phyloP scores from a whole-genome alignment of 148 eudicot genomes.

The Silene uniflora region DNA sequence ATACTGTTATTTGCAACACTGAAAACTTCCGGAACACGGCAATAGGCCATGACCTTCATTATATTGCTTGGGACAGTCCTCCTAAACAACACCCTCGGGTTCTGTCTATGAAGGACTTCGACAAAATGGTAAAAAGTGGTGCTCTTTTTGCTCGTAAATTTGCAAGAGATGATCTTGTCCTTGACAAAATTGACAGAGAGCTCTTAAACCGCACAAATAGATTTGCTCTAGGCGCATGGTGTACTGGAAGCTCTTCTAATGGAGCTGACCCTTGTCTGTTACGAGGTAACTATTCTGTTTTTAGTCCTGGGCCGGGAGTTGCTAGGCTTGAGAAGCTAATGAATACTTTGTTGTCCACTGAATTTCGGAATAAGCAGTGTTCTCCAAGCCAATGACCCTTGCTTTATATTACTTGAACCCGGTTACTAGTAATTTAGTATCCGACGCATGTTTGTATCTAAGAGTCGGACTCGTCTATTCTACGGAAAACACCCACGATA shows the following conservation, averaged over 20 bases:
- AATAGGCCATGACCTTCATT: slow-evolving; percentile 89
- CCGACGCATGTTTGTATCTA: neutral
- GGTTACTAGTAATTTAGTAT: neutral
- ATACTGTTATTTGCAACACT: slow-evolving; percentile 84
- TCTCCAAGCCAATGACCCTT: slow-evolving; percentile 20
- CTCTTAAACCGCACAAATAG: slow-evolving; percentile 62
- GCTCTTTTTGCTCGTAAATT: slow-evolving; percentile 88
- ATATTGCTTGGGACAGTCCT: slow-evolving; percentile 94
- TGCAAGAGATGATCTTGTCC: slow-evolving; percentile 56
- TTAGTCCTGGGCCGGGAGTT: slow-evolving; percentile 73
- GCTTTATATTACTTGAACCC: neutral
- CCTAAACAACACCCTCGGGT: slow-evolving; percentile 89
- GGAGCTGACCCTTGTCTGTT: slow-evolving; percentile 67
- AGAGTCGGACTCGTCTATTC: neutral
- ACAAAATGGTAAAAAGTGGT: slow-evolving; percentile 81
- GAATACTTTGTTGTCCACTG: slow-evolving; percentile 50
- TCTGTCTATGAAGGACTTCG: slow-evolving; percentile 65
- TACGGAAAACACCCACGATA: neutral
- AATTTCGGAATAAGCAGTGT: slow-evolving; percentile 65
- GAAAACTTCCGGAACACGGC: slow-evolving; percentile 64
- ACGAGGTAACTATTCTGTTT: slow-evolving; percentile 64
- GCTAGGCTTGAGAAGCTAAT: slow-evolving; percentile 55
- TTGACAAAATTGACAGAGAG: slow-evolving; percentile 78
- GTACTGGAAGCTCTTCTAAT: slow-evolving; percentile 50
- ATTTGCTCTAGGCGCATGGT: slow-evolving; percentile 93